phyloP scores from a whole-genome alignment of 2,329 filamentous ascomycete genomes.

The Hirsutella minnesotensis region DNA sequence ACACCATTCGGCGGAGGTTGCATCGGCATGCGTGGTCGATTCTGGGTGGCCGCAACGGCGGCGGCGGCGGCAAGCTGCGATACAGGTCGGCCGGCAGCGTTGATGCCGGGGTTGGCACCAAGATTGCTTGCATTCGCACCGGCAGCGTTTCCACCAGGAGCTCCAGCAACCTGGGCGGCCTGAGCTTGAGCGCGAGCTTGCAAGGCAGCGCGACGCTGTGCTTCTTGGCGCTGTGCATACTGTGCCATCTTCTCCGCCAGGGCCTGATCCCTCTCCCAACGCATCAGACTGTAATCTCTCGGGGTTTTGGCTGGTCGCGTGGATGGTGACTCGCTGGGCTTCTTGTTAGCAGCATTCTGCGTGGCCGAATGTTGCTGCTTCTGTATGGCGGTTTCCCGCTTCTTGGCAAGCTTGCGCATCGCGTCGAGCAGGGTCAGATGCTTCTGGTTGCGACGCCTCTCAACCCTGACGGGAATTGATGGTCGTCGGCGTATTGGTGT shows the following conservation, averaged over 20 bases:
- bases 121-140: slow-evolving; percentile 16
- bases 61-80: slow-evolving; percentile 28
- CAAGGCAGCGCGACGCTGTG: slow-evolving; percentile 36
- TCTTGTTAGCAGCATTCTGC: slow-evolving; percentile 67
- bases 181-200: slow-evolving; percentile 35
- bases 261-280: slow-evolving; percentile 72
- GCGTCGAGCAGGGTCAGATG: slow-evolving; percentile 84
- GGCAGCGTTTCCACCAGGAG: slow-evolving; percentile 22
- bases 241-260: slow-evolving; percentile 47
- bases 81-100: slow-evolving; percentile 23
- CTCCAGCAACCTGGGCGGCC: slow-evolving; percentile 31
- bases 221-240: slow-evolving; percentile 47
- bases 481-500: slow-evolving; percentile 48
- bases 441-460: slow-evolving; percentile 74
- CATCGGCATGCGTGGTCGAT: slow-evolving; percentile 40
- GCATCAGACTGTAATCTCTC: slow-evolving; percentile 79
- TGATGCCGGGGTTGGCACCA: slow-evolving; percentile 15
- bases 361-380: slow-evolving; percentile 83
- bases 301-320: slow-evolving; percentile 59
- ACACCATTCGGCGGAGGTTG: slow-evolving; percentile 41
- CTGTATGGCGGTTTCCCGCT: slow-evolving; percentile 71
- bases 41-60: slow-evolving; percentile 25
- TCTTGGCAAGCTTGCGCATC: slow-evolving; percentile 92
- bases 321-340: slow-evolving; percentile 54
- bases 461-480: slow-evolving; percentile 73